These are phyloP conservation scores for Phyllostachys edulis DNA, from an alignment of 176 grass and related monocot species.

Conservation along the genomic window DNA sequence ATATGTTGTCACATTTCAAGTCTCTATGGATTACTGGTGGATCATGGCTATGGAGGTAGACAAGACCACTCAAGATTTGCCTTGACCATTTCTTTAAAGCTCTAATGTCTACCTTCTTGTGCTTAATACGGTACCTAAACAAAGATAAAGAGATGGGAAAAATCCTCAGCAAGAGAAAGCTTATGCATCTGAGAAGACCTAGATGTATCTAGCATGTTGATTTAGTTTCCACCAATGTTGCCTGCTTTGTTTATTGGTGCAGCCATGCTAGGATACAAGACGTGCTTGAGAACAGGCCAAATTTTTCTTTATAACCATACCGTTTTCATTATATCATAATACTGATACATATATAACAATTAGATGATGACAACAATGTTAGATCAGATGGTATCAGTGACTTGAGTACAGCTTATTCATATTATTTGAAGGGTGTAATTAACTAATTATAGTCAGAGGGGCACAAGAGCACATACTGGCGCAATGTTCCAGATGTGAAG, in stretches of 20 bases:
- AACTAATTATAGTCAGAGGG: not conserved
- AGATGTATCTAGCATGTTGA: not conserved
- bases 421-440: not conserved
- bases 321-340: not conserved
- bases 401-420: not conserved
- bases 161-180: constrained; percentile 21
- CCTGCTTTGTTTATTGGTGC: not conserved
- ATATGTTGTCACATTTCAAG: constrained; percentile 80
- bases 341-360: not conserved
- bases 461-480: constrained; percentile 49
- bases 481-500: constrained; percentile 77
- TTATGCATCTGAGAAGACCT: not conserved
- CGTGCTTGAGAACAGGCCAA: not conserved
- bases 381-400: not conserved
- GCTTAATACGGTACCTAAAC: constrained; percentile 74
- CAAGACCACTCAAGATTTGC: constrained; percentile 75
- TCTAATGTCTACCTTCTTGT: constrained; percentile 72
- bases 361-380: constrained; percentile 4
- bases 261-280: not conserved
- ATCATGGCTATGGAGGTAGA: constrained; percentile 79
- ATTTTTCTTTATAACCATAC: not conserved
- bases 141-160: not conserved
- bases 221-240: not conserved
- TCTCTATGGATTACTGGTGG: constrained; percentile 78
- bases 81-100: constrained; percentile 86